Conservation (phyloP, 2,329 filamentous ascomycete species). For the Grosmannia huntii region DNA sequence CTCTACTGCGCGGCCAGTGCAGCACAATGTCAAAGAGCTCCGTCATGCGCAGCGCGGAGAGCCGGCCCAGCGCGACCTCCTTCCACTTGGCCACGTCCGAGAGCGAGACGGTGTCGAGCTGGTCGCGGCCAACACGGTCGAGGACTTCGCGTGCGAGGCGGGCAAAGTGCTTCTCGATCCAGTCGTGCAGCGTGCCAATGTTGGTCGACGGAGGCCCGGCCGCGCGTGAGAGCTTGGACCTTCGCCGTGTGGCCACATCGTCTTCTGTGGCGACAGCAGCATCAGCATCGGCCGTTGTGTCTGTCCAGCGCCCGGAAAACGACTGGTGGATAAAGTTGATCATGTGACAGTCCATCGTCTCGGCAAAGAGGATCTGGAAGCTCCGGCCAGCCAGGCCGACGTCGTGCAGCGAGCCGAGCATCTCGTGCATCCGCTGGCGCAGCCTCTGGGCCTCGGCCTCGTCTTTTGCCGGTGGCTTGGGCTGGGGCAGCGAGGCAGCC, state of each 20-base stretch:
- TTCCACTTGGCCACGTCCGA: constrained; percentile 55
- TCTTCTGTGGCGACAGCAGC: neutral
- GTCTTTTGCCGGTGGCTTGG: constrained; percentile 14
- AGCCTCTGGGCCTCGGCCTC: constrained; percentile 19
- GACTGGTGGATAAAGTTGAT: constrained; percentile 46
- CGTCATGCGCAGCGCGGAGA: constrained; percentile 55
- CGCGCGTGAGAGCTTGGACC: neutral
- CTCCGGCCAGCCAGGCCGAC: constrained; percentile 57
- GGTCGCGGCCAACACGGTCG: constrained; percentile 20
- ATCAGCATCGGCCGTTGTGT: constrained; percentile 11
- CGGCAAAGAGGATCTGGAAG: constrained; percentile 59
- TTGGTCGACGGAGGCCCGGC: constrained; percentile 22
- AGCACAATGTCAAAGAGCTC: constrained; percentile 72
- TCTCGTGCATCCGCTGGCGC: constrained; percentile 36
- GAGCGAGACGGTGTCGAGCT: constrained; percentile 29
- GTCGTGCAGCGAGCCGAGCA: constrained; percentile 46
- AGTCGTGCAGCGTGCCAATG: constrained; percentile 46
- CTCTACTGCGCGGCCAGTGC: constrained; percentile 58
- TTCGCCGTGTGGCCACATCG: neutral
- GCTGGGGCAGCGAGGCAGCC: constrained; percentile 6
- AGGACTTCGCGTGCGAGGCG: constrained; percentile 52
- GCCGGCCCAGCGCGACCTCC: constrained; percentile 52
- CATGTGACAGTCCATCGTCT: constrained; percentile 56
- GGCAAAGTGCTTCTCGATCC: constrained; percentile 56
- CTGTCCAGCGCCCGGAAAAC: constrained; percentile 51